Evolutionary conservation across 2,329 filamentous ascomycete species (phyloP), one percentile per base, ranked within the genome.

Genomic region (Fusarium udum): DNA sequence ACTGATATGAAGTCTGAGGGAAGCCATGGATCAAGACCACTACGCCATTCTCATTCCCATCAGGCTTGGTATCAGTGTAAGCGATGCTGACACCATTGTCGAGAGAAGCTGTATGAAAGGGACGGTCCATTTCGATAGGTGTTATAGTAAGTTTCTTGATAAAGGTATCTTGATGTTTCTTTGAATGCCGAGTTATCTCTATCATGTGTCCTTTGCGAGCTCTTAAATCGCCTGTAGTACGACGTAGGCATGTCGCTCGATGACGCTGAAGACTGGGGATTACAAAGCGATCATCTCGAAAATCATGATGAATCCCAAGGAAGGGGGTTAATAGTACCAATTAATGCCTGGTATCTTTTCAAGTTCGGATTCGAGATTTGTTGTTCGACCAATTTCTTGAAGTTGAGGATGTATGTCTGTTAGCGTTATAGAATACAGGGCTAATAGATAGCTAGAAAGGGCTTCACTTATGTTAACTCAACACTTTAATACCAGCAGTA

Each of bases 1-100:
- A 70, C 8, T 70, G 61, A 28, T 71, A 70, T 3, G 61, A 70
- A 20, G 66, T 70, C 28, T 70, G 61, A 37, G 68, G 61, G 7
- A 70, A 66, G 9, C 67, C 68, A 39, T 67, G 68, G 2, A 71
- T 57, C 45, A 71, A 45, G 22, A 71, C 60, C 7, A 65, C 48
- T 7, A 69, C 39, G 4, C 48, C 68, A 22, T 61, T 70, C 26
- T 70, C 51, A 3, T 28, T 24, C 4, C 31, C 45, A 34, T 40
- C 40, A 13, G 66, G 45, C 10, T 37, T 34, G 34, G 61, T 58
- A 40, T 71, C 66, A 13, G 61, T 70, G 40, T 66, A 70, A 49
- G 56, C 56, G 13, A 71, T 70, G 4, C 56, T 58, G 8, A 66
- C 45, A 57, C 42, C 48, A 14, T 45, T 66, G 15, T 53, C 40